phyloP scores from a whole-genome alignment of 2,329 filamentous ascomycete species.

The Trematosphaeria pertusa region DNA sequence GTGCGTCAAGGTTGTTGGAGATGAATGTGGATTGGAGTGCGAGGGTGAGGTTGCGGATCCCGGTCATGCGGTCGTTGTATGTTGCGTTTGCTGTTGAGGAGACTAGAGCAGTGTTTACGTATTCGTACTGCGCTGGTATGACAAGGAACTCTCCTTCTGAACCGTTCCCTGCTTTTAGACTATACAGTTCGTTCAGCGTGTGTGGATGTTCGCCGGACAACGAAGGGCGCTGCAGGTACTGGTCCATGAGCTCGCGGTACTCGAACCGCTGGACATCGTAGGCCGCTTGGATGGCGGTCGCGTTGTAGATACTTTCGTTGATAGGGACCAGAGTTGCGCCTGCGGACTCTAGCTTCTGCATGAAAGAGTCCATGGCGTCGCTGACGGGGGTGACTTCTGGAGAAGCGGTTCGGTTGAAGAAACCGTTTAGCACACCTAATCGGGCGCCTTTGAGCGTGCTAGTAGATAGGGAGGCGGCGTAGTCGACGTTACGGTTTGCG shows the following conservation, averaged over 20 bases:
- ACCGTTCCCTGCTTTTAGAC: slow-evolving; percentile 38
- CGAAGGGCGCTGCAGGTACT: slow-evolving; percentile 59
- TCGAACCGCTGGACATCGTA: slow-evolving; percentile 69
- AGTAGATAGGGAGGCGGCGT: slow-evolving; percentile 50
- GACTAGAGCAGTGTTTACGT: slow-evolving; percentile 58
- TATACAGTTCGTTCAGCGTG: slow-evolving; percentile 59
- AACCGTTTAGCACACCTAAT: slow-evolving; percentile 61
- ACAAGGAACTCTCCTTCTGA: slow-evolving; percentile 62
- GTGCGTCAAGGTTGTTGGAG: slow-evolving; percentile 58
- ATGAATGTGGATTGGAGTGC: slow-evolving; percentile 60
- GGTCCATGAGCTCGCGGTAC: slow-evolving; percentile 62
- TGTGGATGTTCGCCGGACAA: slow-evolving; percentile 53
- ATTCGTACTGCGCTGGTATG: slow-evolving; percentile 64
- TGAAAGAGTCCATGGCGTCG: slow-evolving; percentile 56
- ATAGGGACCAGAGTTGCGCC: slow-evolving; percentile 62
- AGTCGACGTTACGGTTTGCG: slow-evolving; percentile 53
- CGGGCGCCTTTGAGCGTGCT: slow-evolving; percentile 50
- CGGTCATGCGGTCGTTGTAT: slow-evolving; percentile 57
- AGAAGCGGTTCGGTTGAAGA: slow-evolving; percentile 62
- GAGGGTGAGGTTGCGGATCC: slow-evolving; percentile 61
- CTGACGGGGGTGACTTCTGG: slow-evolving; percentile 66
- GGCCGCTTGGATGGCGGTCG: slow-evolving; percentile 54
- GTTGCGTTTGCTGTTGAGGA: slow-evolving; percentile 60
- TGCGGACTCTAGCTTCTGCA: slow-evolving; percentile 54
- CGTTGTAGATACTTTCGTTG: slow-evolving; percentile 58